Base-by-base conservation (phyloP, 148 eudicot species). In the Persicaria maculosa region DNA sequence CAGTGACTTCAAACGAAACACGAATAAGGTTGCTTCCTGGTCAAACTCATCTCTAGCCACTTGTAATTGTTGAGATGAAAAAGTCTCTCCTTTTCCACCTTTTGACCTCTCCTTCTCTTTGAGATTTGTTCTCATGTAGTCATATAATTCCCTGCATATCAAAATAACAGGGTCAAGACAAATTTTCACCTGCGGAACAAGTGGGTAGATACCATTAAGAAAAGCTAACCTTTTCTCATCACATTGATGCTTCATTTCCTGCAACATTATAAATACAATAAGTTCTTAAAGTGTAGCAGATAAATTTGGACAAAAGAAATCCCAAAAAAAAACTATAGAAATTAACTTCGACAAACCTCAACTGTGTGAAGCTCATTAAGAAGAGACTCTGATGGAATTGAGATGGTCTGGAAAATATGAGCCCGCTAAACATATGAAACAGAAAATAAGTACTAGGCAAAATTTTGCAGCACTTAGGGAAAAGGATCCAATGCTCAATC, bases 381-480 rank as follows among this genome's bases (percentile, higher is more conserved):
- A 75, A 94, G 93, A 74, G 98, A 94, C 83, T 92, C 97, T 48
- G 98, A 94, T 54, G 98, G 98, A 77, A 85, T 77, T 44, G 98
- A 86, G 74, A 94, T 91, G 17, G 98, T 94, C 80, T 79, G 89
- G 74, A 76, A 73, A 70, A 94, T 90, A 88, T 94, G 98, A 59
- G 87, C 76, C 4, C 98, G 96, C 98, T 94, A 93, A 47, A 81
- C 85, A 77, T 20, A 74, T 50, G 55, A 74, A 74, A 22, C n/a
- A 76, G 47, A 73, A 72, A 46, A 50, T 81, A 7, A 75, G 76
- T 20, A 55, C 65, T 50, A 72, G 68, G 3, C 9, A 50, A 14
- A 65, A 65, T 40, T 40, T 36, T 36, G 47, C 17, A 65, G 46
- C 17, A 65, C 19, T 14, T 65, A 65, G 47, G n/a, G 47, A 4